Conservation (phyloP, 176 grass and related monocot species). For the Phoenix dactylifera region DNA sequence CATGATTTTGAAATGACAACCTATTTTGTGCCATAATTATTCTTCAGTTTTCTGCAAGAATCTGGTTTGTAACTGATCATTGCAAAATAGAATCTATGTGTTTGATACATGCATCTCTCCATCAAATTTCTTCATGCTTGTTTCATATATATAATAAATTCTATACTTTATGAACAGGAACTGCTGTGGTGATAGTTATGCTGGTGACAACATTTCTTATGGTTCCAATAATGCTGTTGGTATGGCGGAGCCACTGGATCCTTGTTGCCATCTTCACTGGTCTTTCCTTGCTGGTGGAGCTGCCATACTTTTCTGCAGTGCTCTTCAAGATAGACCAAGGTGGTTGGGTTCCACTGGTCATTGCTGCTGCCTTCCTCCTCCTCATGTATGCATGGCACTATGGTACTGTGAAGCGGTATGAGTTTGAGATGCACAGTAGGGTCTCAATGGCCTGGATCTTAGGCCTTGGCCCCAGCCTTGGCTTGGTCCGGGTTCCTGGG, state of each 20-base stretch:
- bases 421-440: conserved; percentile 84
- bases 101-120: no score
- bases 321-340: conserved; percentile 63
- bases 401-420: conserved; percentile 49
- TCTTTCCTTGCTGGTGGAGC: conserved; percentile 52
- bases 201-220: conserved; percentile 74
- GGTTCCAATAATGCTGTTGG: conserved; percentile 70
- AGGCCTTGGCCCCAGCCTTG: conserved; percentile 67
- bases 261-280: conserved; percentile 51
- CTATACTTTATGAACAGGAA: conserved; percentile 34
- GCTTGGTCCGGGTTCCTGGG: conserved; percentile 68
- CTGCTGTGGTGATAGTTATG: conserved; percentile 85
- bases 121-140: no score
- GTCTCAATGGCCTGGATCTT: conserved; percentile 84
- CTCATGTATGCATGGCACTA: conserved; percentile 83
- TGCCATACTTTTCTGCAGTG: conserved; percentile 37
- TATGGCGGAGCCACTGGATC: conserved; percentile 74
- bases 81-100: no score
- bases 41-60: no score
- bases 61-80: no score
- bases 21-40: no score
- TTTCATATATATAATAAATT: no score
- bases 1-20: no score
- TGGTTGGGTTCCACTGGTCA: conserved; percentile 66
- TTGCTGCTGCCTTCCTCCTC: conserved; percentile 38